phyloP scores from a whole-genome alignment of 352 stramenopile species.

The Pythium inflatum region DNA sequence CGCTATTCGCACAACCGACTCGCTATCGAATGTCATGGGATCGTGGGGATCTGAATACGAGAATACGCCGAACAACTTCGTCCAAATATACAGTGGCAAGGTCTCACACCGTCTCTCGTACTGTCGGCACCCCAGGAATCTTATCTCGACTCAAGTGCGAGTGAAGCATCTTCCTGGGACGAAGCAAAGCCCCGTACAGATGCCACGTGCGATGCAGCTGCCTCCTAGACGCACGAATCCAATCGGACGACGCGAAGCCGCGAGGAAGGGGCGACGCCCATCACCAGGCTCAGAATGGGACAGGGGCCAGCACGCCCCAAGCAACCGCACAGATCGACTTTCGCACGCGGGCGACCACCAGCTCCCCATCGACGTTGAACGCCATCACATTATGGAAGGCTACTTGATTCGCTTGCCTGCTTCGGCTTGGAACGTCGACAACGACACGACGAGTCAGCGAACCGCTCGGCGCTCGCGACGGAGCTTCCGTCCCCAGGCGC shows the following conservation, averaged over 20 bases:
- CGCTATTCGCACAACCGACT: neutral
- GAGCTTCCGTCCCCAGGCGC: slow-evolving; percentile 33
- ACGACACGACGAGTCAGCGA: neutral
- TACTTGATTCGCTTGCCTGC: slow-evolving; percentile 71
- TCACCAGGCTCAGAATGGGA: slow-evolving; percentile 3
- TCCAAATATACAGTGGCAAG: neutral
- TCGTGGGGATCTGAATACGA: neutral
- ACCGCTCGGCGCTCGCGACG: slow-evolving; percentile 31
- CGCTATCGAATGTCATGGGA: neutral
- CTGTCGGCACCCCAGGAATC: neutral
- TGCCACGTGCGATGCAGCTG: slow-evolving; percentile 10
- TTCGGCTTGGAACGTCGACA: slow-evolving; percentile 28
- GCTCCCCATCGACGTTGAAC: no score
- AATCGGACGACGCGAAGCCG: slow-evolving; percentile 8
- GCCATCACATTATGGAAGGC: slow-evolving; percentile 55
- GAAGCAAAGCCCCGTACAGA: slow-evolving; percentile 1
- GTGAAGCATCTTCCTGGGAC: slow-evolving; percentile 4
- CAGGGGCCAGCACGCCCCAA: no score
- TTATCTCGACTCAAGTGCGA: slow-evolving; percentile 1
- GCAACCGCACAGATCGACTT: no score
- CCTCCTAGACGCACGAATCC: neutral
- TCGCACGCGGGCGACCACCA: no score
- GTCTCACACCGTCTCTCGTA: no score
- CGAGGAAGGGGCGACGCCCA: neutral
- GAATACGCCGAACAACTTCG: neutral